A percentile compares a stretch with the other conserved stretches of the same genome.
Conservation (phyloP, 208 protist species). For the Leptomonas pyrrhocoris region DNA sequence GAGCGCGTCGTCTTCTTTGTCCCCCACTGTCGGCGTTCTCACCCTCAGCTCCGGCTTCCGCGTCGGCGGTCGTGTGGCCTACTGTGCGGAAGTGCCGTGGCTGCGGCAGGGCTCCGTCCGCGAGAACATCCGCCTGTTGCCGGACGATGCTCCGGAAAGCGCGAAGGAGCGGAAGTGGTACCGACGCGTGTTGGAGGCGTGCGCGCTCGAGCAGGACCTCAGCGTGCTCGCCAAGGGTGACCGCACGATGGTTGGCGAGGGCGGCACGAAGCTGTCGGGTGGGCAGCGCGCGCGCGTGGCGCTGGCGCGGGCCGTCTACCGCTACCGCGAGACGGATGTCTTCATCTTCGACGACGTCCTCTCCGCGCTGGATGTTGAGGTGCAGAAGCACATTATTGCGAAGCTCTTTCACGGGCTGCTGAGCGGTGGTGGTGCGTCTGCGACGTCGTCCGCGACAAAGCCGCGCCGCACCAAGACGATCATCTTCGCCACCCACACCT, state of each 20-base stretch:
- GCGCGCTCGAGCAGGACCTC: constrained; percentile 84
- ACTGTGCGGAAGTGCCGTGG: constrained; percentile 91
- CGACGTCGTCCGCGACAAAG: background rate
- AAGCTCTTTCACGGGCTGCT: constrained; percentile 77
- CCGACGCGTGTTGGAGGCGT: constrained; percentile 59
- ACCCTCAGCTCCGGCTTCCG: constrained; percentile 38
- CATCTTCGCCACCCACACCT: constrained; percentile 52
- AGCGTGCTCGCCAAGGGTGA: constrained; percentile 77
- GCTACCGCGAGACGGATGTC: constrained; percentile 60
- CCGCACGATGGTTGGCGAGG: constrained; percentile 84
- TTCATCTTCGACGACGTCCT: constrained; percentile 94
- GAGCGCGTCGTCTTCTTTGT: background rate
- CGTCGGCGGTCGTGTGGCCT: constrained; percentile 67
- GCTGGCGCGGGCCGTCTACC: constrained; percentile 84
- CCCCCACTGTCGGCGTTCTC: background rate
- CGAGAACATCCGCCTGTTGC: constrained; percentile 91
- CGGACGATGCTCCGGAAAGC: constrained; percentile 45
- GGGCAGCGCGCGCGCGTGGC: constrained; percentile 88
- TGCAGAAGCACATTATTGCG: constrained; percentile 79
- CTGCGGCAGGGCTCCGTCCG: constrained; percentile 90
- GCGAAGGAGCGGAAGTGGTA: constrained; percentile 68
- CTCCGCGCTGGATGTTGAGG: constrained; percentile 91
- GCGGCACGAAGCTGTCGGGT: constrained; percentile 82
- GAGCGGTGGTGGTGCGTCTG: constrained; percentile 5
- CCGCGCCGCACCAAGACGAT: constrained; percentile 46